Percentiles rank a stretch among this genome's conserved stretches.
Conservation (phyloP, 2,329 filamentous ascomycete genomes). For the Didymella pomorum region DNA sequence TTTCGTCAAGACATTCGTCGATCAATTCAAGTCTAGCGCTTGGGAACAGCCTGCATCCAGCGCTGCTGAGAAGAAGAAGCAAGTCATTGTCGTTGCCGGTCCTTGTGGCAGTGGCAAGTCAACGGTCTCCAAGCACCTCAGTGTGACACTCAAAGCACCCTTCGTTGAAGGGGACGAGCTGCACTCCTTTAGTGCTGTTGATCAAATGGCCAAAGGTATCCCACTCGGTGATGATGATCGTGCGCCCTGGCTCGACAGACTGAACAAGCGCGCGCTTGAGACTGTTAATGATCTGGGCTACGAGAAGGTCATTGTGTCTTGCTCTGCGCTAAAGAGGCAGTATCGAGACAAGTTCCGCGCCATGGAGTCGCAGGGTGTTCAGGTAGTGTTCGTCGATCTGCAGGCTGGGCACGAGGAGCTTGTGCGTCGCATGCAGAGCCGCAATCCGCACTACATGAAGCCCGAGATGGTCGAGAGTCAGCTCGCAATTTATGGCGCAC, state of each 20-base stretch:
- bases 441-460: constrained; percentile 51
- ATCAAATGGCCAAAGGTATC: constrained; percentile 43
- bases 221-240: constrained; percentile 49
- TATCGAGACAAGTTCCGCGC: constrained; percentile 49
- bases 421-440: constrained; percentile 33
- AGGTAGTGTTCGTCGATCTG: constrained; percentile 49
- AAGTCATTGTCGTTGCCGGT: constrained; percentile 49
- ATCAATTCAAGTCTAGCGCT: constrained; percentile 31
- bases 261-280: constrained; percentile 30
- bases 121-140: constrained; percentile 48
- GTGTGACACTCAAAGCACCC: constrained; percentile 38
- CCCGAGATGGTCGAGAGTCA: constrained; percentile 50
- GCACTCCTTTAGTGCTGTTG: constrained; percentile 45
- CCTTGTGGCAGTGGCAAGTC: constrained; percentile 56
- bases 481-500: constrained; percentile 42
- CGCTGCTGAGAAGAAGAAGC: constrained; percentile 18
- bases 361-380: constrained; percentile 23
- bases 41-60: constrained; percentile 18
- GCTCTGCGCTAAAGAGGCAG: constrained; percentile 49
- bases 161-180: constrained; percentile 55
- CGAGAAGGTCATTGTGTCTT: constrained; percentile 48
- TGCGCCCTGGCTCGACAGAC: constrained; percentile 28
- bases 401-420: constrained; percentile 45
- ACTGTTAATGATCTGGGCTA: constrained; percentile 20
- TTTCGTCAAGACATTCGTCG: constrained; percentile 32